Evolutionary conservation across 2,329 filamentous ascomycete species (phyloP), one percentile per base, ranked within the genome.

Genomic region (Dactylellina drechsleri): DNA sequence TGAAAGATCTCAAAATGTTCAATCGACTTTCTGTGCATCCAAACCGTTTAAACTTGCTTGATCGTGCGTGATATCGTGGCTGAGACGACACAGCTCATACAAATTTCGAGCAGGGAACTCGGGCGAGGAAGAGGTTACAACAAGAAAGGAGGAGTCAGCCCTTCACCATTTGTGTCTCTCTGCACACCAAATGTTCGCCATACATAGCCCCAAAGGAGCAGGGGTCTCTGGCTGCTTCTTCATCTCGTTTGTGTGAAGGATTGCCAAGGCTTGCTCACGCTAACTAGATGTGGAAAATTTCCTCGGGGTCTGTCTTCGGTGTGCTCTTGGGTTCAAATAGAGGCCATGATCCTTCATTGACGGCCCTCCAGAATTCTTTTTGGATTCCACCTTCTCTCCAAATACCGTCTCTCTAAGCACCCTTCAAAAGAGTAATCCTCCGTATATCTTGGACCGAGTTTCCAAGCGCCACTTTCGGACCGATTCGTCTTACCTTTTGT

Each of bases 181-280:
- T 20, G 53, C 53, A 41, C n/a, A 31, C 26, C 28, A 54, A 31
- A 26, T 31, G 20, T 47, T 54, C 59, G 45, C 57, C 49, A 50
- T 31, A 70, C 66, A 62, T 59, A 71, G 52, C 41, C 50, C 52
- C 54, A 53, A 23, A 43, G n/a, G 10, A 59, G 52, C 66, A 57
- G 20, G 66, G 66, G 59, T 57, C 52, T 54, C 52, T 62, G 50
- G 40, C 58, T 45, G 28, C 50, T 40, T 70, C 45, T n/a, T n/a
- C n/a, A n/a, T n/a, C n/a, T n/a, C n/a, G 45, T 66, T 74, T 66
- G 62, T 66, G 62, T 74, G 70, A 67, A 74, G 70, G 70, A 74
- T 74, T 74, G 62, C 62, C 70, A 67, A 74, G 62, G n/a, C 41
- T 28, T 31, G 3, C 31, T 15, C 40, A 31, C 20, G 49, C 70